Evolutionary conservation across 2,329 filamentous ascomycete genomes (phyloP).

Genomic region (Claviceps capensis): DNA sequence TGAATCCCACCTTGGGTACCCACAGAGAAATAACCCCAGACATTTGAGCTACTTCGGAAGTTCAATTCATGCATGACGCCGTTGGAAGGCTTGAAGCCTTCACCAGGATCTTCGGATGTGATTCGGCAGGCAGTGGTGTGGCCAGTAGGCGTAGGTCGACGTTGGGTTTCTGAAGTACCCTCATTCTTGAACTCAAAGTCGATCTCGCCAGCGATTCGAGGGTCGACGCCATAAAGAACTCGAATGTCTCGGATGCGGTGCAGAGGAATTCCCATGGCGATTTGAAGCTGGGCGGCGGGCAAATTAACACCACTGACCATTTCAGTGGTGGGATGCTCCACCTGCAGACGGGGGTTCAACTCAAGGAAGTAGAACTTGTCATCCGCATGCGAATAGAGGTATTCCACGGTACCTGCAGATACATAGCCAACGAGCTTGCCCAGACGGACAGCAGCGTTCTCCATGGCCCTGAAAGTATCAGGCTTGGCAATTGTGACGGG

Average conservation of each 20-base stretch:
- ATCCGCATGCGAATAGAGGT: constrained; percentile 93
- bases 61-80: constrained; percentile 99
- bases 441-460: constrained; percentile 86
- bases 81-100: constrained; percentile 98
- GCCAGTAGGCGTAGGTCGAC: constrained; percentile 83
- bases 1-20: constrained; percentile 93
- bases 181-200: constrained; percentile 93
- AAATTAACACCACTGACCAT: constrained; percentile 98
- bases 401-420: constrained; percentile 96
- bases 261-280: constrained; percentile 95
- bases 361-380: constrained; percentile 99
- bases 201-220: constrained; percentile 72
- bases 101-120: constrained; percentile 94
- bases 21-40: constrained; percentile 99
- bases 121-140: constrained; percentile 98
- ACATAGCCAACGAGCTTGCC: constrained; percentile 94
- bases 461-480: constrained; percentile 88
- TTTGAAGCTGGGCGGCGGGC: constrained; percentile 91
- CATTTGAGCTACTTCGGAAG: constrained; percentile 96
- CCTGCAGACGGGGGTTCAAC: constrained; percentile 95
- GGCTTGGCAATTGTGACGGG: constrained; percentile 91
- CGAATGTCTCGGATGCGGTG: constrained; percentile 94
- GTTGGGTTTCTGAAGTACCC: constrained; percentile 70
- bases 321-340: constrained; percentile 97
- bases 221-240: constrained; percentile 88